Base-by-base conservation (phyloP, 768 basidiomycete genomes). In the Naganishia antarctica region DNA sequence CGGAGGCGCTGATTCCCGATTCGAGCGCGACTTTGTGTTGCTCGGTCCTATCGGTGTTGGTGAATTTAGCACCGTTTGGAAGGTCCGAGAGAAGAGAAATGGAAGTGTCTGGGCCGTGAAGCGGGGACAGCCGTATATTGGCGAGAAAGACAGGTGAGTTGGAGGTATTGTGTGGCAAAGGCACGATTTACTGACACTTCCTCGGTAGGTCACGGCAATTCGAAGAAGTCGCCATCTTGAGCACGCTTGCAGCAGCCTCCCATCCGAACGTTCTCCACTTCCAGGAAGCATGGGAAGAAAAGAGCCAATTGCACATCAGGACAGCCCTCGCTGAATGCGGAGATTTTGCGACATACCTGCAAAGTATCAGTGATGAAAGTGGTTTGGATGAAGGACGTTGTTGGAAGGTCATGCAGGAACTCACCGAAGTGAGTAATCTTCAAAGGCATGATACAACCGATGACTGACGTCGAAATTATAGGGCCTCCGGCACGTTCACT, bases 281-380 rank as follows among this genome's bases (percentile, higher is more conserved):
- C 72, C 82, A 90, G 63, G 90, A 94, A 79, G 92, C 91, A 68
- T 98, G 96, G 96, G 96, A 99, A 78, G 88, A 98, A 76, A 86
- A 88, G 63, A 88, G 91, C 53, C 83, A 85, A 58, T 80, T 98
- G 41, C 97, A 84, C 78, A 98, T 99, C 71, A 89, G 87, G 72
- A 99, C 96, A 3, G 94, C 97, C 76, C 83, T 99, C 37, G 61
- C 61, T 1, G 66, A 63, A 31, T 98, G 96, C 79, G 88, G 88
- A 70, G 96, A 96, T 68, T 93, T 90, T 78, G 84, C 98, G 71
- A 86, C 86, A 3, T 86, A 84, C 72, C 96, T 98, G 81, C 80
- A 98, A 89, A 90, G 79, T 94, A 91, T 77, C 92, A 94, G 8
- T 81, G 81, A 43, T 29, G 89, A 88, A 78, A 89, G 90, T 67